Evolutionary conservation across 768 basidiomycete species (phyloP).

Genomic region (Antrodiella citrinella): DNA sequence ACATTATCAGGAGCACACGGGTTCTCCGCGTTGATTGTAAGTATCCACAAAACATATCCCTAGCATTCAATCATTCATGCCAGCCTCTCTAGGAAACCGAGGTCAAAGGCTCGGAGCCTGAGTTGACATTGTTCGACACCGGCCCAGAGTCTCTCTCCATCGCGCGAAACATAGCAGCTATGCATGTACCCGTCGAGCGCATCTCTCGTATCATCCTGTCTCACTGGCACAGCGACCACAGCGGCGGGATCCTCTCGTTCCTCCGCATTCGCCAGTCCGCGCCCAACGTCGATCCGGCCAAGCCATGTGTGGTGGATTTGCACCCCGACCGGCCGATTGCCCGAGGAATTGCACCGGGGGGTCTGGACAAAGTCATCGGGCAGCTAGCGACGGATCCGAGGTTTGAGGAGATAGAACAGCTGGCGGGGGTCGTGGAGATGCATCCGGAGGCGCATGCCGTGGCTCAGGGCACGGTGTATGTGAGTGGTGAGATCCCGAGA

Average conservation of each 20-base stretch:
- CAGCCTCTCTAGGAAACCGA: constrained; percentile 43
- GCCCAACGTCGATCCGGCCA: constrained; percentile 1
- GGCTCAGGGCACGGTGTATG: constrained; percentile 55
- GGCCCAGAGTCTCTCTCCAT: constrained; percentile 74
- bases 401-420: constrained; percentile 51
- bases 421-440: constrained; percentile 49
- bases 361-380: constrained; percentile 46
- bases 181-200: constrained; percentile 44
- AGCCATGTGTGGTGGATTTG: constrained; percentile 52
- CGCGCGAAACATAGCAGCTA: constrained; percentile 57
- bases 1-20: constrained; percentile 65
- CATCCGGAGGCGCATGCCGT: constrained; percentile 57
- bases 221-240: constrained; percentile 58
- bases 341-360: constrained; percentile 66
- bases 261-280: constrained; percentile 34
- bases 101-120: constrained; percentile 32
- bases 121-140: constrained; percentile 72
- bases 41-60: constrained; percentile 11
- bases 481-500: constrained; percentile 77
- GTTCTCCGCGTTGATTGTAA: constrained; percentile 71
- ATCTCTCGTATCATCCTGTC: constrained; percentile 65
- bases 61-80: neutral
- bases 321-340: constrained; percentile 71
- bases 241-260: constrained; percentile 51
- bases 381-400: constrained; percentile 64